A percentile compares a stretch with the other conserved stretches of the same genome.
Evolutionary conservation across 225 moss, liverwort and hornwort genomes (phyloP).

Genomic region (Ulota crispa): DNA sequence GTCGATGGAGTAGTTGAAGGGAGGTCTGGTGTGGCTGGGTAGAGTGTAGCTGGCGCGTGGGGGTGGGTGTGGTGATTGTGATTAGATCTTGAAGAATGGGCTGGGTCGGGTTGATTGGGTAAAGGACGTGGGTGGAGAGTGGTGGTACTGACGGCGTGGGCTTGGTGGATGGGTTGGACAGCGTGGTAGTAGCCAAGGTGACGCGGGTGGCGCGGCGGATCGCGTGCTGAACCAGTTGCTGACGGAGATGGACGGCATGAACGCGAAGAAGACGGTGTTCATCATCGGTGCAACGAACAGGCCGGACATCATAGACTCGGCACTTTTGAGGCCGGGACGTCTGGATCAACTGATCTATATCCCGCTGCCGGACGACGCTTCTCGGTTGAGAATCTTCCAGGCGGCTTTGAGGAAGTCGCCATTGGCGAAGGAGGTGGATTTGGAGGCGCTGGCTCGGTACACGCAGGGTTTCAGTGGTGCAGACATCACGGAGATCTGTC

Average conservation of each 20-base stretch:
- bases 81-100: no score
- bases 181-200: conserved; percentile 93
- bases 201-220: conserved; percentile 93
- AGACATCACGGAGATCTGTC: conserved; percentile 95
- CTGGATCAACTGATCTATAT: conserved; percentile 93
- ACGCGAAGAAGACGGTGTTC: conserved; percentile 94
- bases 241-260: conserved; percentile 98
- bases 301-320: conserved; percentile 91
- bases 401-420: conserved; percentile 88
- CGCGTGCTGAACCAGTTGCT: conserved; percentile 92
- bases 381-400: conserved; percentile 84
- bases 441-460: conserved; percentile 81
- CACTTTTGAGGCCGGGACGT: conserved; percentile 81
- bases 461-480: conserved; percentile 98
- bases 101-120: neutral
- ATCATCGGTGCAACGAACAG: conserved; percentile 95
- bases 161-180: conserved; percentile 26
- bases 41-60: neutral
- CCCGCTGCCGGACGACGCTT: conserved; percentile 77
- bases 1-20: accelerated
- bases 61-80: neutral
- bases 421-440: conserved; percentile 83
- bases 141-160: neutral
- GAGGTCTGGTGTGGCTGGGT: neutral
- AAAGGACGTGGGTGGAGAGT: neutral